These are phyloP conservation scores for Nemania sp. DNA, from an alignment of 2,329 filamentous ascomycete species.

Conservation along the genomic window DNA sequence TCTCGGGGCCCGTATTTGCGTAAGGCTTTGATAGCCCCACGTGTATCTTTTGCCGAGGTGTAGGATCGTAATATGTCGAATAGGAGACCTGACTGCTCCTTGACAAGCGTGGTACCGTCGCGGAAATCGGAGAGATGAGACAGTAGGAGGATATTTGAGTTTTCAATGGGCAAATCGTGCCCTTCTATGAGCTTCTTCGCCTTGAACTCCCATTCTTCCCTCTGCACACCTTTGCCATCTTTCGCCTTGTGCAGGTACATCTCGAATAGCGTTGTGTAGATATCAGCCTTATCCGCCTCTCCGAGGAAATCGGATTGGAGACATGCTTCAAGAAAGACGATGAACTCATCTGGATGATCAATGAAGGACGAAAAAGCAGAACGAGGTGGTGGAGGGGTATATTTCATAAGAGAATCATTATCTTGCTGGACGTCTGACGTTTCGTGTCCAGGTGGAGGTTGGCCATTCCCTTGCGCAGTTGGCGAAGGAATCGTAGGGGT, in stretches of 20 bases:
- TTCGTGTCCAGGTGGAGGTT: constrained; percentile 56
- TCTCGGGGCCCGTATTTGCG: constrained; percentile 90
- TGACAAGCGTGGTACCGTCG: constrained; percentile 88
- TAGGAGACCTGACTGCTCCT: constrained; percentile 87
- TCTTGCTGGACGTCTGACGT: constrained; percentile 55
- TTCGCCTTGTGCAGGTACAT: constrained; percentile 95
- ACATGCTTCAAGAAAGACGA: constrained; percentile 88
- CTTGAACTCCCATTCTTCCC: constrained; percentile 84
- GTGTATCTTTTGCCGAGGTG: constrained; percentile 87
- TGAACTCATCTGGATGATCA: constrained; percentile 89
- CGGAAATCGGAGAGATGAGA: constrained; percentile 90
- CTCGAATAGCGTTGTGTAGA: constrained; percentile 95
- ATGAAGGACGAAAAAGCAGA: constrained; percentile 96
- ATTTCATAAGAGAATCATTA: constrained; percentile 55
- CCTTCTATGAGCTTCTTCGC: constrained; percentile 87
- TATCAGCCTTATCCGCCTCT: constrained; percentile 75
- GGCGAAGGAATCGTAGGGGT: constrained; percentile 60
- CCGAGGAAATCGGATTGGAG: constrained; percentile 72
- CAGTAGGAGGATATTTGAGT: constrained; percentile 88
- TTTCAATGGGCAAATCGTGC: constrained; percentile 82
- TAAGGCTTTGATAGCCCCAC: constrained; percentile 85
- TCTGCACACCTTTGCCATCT: constrained; percentile 67
- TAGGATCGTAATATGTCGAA: constrained; percentile 98
- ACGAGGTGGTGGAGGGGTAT: constrained; percentile 79
- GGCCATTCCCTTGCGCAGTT: constrained; percentile 52